Evolutionary conservation across 2,329 filamentous ascomycete species (phyloP), one percentile per base, ranked within the genome.

Genomic region (Thielaviopsis ethacetica): DNA sequence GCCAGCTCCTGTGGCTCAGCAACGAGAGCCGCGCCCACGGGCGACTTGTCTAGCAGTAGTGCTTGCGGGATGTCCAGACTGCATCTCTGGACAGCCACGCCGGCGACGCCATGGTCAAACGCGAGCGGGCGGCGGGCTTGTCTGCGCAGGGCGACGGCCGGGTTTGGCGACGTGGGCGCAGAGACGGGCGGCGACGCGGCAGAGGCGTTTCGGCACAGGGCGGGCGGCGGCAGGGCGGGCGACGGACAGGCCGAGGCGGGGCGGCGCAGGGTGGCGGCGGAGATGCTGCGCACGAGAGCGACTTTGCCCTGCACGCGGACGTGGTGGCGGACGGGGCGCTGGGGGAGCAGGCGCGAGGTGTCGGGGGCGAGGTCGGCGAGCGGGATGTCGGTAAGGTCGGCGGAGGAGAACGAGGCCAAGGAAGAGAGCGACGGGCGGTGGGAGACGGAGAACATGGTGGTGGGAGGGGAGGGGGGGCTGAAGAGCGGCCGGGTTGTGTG

Each of bases 301-400:
- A 72, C 64, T 5, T 64, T 65, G n/a, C 70, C 70, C 60, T 73
- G 71, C 2, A 73, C 64, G 56, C 70, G 68, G 17, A 72, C 70
- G 34, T 66, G 67, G 62, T 70, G 70, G 30, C 63, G 67, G n/a
- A 63, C 65, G 44, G 62, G 17, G 68, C 67, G 2, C 70, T 64
- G 47, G 71, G 65, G 50, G 12, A 53, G n/a, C 15, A 53, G 49
- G 22, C 49, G 49, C 24, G 56, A 44, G 7, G 50, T 53, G 21
- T 53, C 56, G 15, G 15, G 57, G 3, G 19, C 13, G 27, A 54
- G 6, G 26, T 38, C 53, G 22, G 22, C 27, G n/a, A 38, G 26
- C 7, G 53, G 53, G 19, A 30, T 54, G 34, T 38, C 53, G 26
- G 53, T n/a, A 5, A 54, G 53, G 21, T 22, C 21, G 19, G 26